Base-by-base conservation (phyloP, 1,284 basidiomycete genomes). In the Ustilago trichophora region DNA sequence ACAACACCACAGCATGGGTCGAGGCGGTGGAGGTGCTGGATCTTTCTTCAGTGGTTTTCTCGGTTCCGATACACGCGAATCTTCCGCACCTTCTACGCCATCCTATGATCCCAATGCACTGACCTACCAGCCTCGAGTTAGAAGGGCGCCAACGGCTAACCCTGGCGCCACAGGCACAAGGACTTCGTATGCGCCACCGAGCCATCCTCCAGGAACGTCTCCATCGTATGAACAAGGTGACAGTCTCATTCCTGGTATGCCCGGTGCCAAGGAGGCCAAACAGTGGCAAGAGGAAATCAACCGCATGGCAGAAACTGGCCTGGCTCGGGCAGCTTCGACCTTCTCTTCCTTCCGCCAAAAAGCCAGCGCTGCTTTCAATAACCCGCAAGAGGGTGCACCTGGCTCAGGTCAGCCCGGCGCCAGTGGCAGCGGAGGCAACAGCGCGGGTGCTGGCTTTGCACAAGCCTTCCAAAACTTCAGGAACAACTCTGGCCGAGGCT, bases 211-310 rank as follows among this genome's bases (percentile, higher is more conserved):
- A 12, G 54, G 43, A 1, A 21, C 38, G 6, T 44, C 51, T 10
- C 52, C 36, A 6, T 52, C 41, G 12, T 54, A 51, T 24, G 43
- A 37, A 10, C 19, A 58, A 11, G 64, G 60, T 33, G 54, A 71
- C 32, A 69, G 69, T 45, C 26, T 63, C 24, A 38, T 72, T 9
- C 55, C 71, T 9, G 67, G 63, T 11, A 57, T 72, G 55, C 73
- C 73, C 3, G 73, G 73, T n/a, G 58, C 73, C 3, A 67, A 68
- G 46, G 73, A 76, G 35, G 73, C 73, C 24, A 74, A 74, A 48
- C 64, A 65, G 36, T 76, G 73, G 73, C 72, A 74, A 44, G 72
- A 76, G 13, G 72, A 73, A 36, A 67, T 76, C 57, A 76, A 76
- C 24, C 57, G 63, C 19, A 64, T 76, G 49, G 74, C 74, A 6